Conservation (phyloP, 2,329 filamentous ascomycete genomes). For the Calonectria pseudoturangicola region DNA sequence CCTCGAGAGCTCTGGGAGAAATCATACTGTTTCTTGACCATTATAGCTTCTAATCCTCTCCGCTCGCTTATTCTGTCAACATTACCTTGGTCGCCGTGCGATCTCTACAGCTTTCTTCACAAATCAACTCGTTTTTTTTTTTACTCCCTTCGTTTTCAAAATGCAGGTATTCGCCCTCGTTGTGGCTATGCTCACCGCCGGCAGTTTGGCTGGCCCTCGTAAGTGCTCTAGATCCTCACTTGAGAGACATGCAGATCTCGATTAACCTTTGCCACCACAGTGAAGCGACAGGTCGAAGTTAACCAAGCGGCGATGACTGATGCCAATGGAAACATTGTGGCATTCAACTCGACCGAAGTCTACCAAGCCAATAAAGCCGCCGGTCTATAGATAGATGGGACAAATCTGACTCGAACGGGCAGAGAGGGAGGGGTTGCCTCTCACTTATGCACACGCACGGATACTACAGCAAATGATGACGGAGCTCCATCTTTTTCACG, state of each 20-base stretch:
- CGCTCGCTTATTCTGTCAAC: conserved; percentile 3
- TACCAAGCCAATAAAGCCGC: conserved; percentile 62
- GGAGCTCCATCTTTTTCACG: not conserved
- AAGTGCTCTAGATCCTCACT: conserved; percentile 38
- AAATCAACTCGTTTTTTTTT: conserved; percentile 33
- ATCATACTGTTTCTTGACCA: not conserved
- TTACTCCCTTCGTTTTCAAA: conserved; percentile 56
- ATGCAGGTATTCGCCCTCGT: conserved; percentile 72
- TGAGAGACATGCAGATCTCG: conserved; percentile 8
- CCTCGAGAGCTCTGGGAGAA: not conserved
- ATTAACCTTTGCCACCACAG: conserved; percentile 40
- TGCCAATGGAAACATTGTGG: conserved; percentile 65
- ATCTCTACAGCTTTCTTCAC: not conserved
- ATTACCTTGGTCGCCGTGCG: not conserved
- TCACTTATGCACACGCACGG: conserved; percentile 15
- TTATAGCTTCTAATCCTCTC: conserved; percentile 38
- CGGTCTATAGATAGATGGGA: conserved; percentile 58
- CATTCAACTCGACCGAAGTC: conserved; percentile 66
- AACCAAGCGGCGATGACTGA: conserved; percentile 68
- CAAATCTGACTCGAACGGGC: not conserved
- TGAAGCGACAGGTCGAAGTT: conserved; percentile 55
- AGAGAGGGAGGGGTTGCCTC: not conserved
- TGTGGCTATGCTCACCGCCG: conserved; percentile 67
- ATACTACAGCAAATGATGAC: conserved; percentile 10
- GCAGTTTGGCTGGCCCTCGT: conserved; percentile 65